These are phyloP conservation scores for Penicillium crystallinum DNA, from an alignment of 495 filamentous ascomycete species.

Conservation along the genomic window DNA sequence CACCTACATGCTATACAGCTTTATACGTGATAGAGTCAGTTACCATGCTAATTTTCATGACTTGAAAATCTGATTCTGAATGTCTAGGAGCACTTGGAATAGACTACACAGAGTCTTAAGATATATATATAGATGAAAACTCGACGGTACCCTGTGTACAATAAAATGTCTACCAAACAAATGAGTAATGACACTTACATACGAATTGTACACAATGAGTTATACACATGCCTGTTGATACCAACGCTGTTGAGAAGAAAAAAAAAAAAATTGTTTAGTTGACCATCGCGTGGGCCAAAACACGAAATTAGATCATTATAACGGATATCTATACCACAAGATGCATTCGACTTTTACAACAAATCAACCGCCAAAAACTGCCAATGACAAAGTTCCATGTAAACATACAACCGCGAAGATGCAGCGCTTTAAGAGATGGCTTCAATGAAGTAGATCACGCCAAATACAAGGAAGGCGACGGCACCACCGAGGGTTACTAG, in stretches of 20 bases:
- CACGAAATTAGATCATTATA: constrained; percentile 24
- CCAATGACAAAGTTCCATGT: background rate
- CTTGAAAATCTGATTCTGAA: no score
- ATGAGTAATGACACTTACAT: no score
- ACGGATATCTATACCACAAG: constrained; percentile 15
- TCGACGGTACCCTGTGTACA: no score
- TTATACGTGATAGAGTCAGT: no score
- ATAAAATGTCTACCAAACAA: no score
- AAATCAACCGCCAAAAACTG: constrained; percentile 10
- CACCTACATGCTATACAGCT: no score
- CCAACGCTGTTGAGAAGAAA: background rate
- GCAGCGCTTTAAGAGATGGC: constrained; percentile 51
- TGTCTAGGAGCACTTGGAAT: no score
- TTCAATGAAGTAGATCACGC: constrained; percentile 84
- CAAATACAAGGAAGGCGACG: constrained; percentile 85
- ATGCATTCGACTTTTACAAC: constrained; percentile 16
- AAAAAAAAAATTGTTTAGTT: background rate
- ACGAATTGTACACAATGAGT: no score
- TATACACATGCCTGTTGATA: background rate
- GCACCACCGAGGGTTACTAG: constrained; percentile 92
- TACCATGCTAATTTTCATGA: no score
- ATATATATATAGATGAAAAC: no score
- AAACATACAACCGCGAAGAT: constrained; percentile 13
- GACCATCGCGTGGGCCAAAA: constrained; percentile 9
- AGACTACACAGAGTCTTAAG: no score